Conservation (phyloP, 2,329 filamentous ascomycete species). For the Dothideomycetes sp. region DNA sequence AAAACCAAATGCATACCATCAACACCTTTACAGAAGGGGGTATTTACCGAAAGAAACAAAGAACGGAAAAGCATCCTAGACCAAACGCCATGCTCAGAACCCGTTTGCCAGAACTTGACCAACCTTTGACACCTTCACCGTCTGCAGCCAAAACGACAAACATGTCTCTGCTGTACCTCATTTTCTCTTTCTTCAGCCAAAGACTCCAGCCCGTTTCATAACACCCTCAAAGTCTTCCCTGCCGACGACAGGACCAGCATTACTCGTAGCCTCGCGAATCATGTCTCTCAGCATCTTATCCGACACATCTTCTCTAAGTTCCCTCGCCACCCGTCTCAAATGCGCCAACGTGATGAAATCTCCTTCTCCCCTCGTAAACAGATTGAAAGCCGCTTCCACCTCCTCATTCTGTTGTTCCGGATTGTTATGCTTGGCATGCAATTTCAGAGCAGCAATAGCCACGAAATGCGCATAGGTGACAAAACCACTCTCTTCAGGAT, state of each 20-base stretch:
- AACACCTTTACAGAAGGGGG: constrained; percentile 5
- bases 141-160: too few species aligned
- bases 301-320: constrained; percentile 73
- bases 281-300: constrained; percentile 85
- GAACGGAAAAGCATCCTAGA: not conserved
- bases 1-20: constrained; percentile 6
- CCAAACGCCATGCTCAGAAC: too few species aligned
- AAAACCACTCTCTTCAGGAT: constrained; percentile 71
- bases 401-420: constrained; percentile 48
- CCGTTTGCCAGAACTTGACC: too few species aligned
- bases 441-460: constrained; percentile 77
- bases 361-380: constrained; percentile 59
- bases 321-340: constrained; percentile 66
- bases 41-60: constrained; percentile 2
- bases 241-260: constrained; percentile 68
- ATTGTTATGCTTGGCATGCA: constrained; percentile 47
- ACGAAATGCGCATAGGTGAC: constrained; percentile 75
- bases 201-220: constrained; percentile 75
- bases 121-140: too few species aligned
- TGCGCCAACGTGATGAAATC: constrained; percentile 71
- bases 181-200: constrained; percentile 59
- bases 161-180: too few species aligned
- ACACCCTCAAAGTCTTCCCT: constrained; percentile 77
- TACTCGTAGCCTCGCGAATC: constrained; percentile 70
- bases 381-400: constrained; percentile 68